These are phyloP conservation scores for Paratinospora sagittata DNA, from an alignment of 164 flowering plant genomes.

Conservation along the genomic window DNA sequence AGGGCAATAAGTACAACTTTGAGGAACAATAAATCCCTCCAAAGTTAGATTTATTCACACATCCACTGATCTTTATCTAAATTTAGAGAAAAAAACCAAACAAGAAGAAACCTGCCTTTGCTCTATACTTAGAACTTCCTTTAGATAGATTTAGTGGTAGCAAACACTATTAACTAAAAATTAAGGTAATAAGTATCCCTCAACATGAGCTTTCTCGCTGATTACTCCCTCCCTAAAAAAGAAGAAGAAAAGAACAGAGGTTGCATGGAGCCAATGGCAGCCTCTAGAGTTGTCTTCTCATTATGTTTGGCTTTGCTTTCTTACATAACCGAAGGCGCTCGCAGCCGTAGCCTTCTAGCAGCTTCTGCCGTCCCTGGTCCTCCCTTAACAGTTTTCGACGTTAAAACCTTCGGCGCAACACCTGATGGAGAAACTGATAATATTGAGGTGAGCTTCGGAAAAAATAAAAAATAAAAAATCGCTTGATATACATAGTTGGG, in stretches of 20 bases:
- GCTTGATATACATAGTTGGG: no score
- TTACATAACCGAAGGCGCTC: background rate
- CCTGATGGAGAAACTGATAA: constrained; percentile 27
- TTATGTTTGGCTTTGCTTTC: background rate
- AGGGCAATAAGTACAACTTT: no score
- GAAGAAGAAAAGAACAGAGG: background rate
- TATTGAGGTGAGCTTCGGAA: constrained; percentile 28
- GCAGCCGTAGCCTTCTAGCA: background rate
- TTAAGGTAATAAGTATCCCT: background rate
- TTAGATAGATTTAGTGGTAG: constrained; percentile 6
- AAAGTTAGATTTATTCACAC: background rate
- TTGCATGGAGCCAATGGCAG: constrained; percentile 6
- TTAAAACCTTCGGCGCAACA: constrained; percentile 28
- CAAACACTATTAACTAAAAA: background rate
- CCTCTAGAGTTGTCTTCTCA: background rate
- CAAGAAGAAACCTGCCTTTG: constrained; percentile 1
- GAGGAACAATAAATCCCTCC: background rate
- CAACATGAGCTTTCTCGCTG: background rate
- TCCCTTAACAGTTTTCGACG: constrained; percentile 26
- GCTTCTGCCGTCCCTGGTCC: no score
- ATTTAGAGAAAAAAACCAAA: background rate
- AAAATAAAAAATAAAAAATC: no score
- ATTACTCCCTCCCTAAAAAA: background rate
- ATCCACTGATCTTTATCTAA: background rate
- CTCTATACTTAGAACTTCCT: background rate